Evolutionary conservation across 176 grass and related monocot genomes (phyloP).

Genomic region (Ampelocalamus luodianensis): DNA sequence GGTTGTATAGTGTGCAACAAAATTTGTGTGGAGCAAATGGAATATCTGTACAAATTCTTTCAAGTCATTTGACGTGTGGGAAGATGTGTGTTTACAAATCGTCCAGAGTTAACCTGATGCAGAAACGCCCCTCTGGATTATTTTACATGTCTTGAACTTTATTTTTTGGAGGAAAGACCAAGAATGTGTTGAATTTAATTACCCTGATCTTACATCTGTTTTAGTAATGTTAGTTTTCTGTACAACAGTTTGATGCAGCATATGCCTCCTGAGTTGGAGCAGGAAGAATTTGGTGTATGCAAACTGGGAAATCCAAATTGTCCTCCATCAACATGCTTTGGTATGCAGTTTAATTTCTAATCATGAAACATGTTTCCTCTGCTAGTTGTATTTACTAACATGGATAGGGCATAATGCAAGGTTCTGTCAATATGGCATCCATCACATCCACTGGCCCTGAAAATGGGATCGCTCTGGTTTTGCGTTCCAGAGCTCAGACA

Average conservation of each 20-base stretch:
- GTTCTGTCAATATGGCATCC: slow-evolving; percentile 34
- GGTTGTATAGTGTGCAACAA: background rate
- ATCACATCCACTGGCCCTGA: slow-evolving; percentile 56
- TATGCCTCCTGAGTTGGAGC: slow-evolving; percentile 49
- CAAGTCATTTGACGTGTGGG: background rate
- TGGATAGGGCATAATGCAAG: slow-evolving; percentile 45
- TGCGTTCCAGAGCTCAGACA: slow-evolving; percentile 54
- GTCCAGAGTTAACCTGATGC: background rate
- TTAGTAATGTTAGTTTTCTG: slow-evolving; percentile 33
- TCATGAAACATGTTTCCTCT: slow-evolving; percentile 12
- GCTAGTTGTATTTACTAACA: slow-evolving; percentile 44
- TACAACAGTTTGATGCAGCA: slow-evolving; percentile 70
- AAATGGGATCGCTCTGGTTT: slow-evolving; percentile 56
- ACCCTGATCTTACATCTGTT: slow-evolving; percentile 1
- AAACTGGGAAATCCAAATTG: slow-evolving; percentile 62
- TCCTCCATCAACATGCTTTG: slow-evolving; percentile 58
- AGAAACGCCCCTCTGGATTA: background rate
- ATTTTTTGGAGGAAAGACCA: slow-evolving; percentile 21
- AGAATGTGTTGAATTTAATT: background rate
- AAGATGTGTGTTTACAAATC: slow-evolving; percentile 3
- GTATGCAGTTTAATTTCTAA: slow-evolving; percentile 56
- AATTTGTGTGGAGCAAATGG: background rate
- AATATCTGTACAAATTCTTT: slow-evolving; percentile 7
- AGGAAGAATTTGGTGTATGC: slow-evolving; percentile 49
- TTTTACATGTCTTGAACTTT: background rate